Percentiles rank a stretch among this genome's conserved stretches.
Evolutionary conservation across 1,284 basidiomycete species (phyloP).

Genomic region (Inonotus hispidus): DNA sequence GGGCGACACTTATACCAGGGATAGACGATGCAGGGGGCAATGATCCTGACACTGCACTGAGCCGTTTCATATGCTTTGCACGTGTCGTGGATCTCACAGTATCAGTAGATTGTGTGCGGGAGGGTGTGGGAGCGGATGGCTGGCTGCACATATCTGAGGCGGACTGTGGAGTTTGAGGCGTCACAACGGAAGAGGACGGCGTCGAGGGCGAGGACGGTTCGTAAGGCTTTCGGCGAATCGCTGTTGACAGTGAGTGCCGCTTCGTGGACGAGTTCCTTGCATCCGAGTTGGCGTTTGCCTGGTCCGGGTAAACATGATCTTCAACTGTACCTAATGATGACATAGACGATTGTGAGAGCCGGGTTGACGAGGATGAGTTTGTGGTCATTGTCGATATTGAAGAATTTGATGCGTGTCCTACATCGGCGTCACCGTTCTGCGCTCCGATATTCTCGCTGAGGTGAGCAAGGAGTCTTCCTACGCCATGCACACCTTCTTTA

Average conservation of each 20-base stretch:
- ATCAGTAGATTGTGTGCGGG: not conserved
- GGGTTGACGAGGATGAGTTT: slow-evolving; percentile 25
- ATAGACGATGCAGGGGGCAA: slow-evolving; percentile 30
- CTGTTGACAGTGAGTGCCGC: slow-evolving; percentile 6
- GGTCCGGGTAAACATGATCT: not conserved
- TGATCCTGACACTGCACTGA: slow-evolving; percentile 4
- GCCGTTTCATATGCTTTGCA: slow-evolving; percentile 7
- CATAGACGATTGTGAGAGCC: slow-evolving; percentile 38
- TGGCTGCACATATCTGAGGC: not conserved
- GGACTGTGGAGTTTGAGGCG: slow-evolving; percentile 8
- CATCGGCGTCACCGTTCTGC: slow-evolving; percentile 20
- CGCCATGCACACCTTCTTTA: slow-evolving; percentile 58
- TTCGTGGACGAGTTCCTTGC: not conserved
- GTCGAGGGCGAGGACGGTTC: slow-evolving; percentile 12
- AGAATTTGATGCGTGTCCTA: slow-evolving; percentile 24
- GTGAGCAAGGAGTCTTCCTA: slow-evolving; percentile 48
- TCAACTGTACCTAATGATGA: slow-evolving; percentile 22
- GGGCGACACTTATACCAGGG: slow-evolving; percentile 30
- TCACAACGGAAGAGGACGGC: slow-evolving; percentile 1
- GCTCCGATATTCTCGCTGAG: slow-evolving; percentile 28
- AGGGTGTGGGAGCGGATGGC: not conserved
- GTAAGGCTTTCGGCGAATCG: slow-evolving; percentile 8
- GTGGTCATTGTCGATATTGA: slow-evolving; percentile 27
- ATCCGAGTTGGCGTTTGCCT: not conserved
- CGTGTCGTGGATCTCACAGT: not conserved